phyloP scores from a whole-genome alignment of 208 protist genomes.

The Wallacemonas rigidus region DNA sequence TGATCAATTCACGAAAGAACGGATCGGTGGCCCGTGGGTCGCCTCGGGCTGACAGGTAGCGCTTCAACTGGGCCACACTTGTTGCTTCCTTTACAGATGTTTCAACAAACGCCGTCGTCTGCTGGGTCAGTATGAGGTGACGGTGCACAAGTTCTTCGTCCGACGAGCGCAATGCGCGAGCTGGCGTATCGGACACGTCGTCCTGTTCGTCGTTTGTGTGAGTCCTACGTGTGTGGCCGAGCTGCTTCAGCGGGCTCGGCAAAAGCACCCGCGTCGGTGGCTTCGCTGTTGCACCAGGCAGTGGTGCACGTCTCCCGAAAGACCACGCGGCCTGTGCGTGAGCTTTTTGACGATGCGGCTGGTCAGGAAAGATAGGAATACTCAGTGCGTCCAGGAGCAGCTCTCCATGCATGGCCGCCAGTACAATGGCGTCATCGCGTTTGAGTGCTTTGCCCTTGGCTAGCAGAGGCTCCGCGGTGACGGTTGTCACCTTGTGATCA shows the following conservation, averaged over 20 bases:
- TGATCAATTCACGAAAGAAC: constrained; percentile 63
- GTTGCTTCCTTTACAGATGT: constrained; percentile 45
- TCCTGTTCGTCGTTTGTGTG: too few relatives aligned
- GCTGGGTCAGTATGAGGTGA: constrained; percentile 57
- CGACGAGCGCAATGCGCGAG: constrained; percentile 29
- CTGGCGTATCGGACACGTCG: too few relatives aligned
- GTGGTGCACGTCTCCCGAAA: constrained; percentile 73
- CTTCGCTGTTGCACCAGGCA: constrained; percentile 42
- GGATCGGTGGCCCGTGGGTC: constrained; percentile 48
- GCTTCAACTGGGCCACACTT: constrained; percentile 45
- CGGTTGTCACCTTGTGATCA: too few relatives aligned
- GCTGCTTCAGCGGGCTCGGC: constrained; percentile 65
- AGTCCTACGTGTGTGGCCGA: neutral
- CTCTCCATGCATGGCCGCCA: constrained; percentile 90
- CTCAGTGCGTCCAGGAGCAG: constrained; percentile 74
- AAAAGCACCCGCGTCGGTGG: constrained; percentile 50
- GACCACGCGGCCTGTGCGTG: constrained; percentile 80
- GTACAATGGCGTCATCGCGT: constrained; percentile 48
- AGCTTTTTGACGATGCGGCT: constrained; percentile 55
- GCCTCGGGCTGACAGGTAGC: constrained; percentile 39
- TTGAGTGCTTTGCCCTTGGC: constrained; percentile 72
- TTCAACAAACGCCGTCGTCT: constrained; percentile 61
- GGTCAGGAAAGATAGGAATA: constrained; percentile 62
- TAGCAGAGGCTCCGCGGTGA: constrained; percentile 19
- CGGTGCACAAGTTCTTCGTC: constrained; percentile 73